Base-by-base conservation (phyloP, 257 asterid species). In the Jacaranda copaia region DNA sequence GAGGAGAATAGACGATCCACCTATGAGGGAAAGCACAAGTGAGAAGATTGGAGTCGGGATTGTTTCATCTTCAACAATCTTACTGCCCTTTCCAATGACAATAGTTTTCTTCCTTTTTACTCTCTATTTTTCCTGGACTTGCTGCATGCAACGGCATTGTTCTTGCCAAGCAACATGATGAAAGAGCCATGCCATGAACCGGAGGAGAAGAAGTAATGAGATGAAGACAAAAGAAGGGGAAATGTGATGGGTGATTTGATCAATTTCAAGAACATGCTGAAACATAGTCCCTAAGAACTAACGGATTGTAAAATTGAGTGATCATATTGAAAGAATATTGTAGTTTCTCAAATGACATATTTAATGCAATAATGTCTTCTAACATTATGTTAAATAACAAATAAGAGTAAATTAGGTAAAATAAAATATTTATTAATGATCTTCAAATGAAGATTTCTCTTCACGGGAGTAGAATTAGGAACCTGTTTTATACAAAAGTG, bases 1-100 rank as follows among this genome's bases (percentile, higher is more conserved):
- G 80, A 83, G 82, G 78, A 84, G 57, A 74, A 81, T 81, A 70
- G 81, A 81, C 45, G 81, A 78, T 46, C 87, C 92, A 39, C 75
- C 83, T 9, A 77, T 62, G 14, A 84, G 84, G 81, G 92, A 74
- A 77, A 80, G 79, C 58, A 77, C 8, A 70, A 67, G 15, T 42
- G 81, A 77, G 59, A 84, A 80, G 83, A 70, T 16, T n/a, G 59
- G 15, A 52, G 57, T 53, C 52, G 72, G 58, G 57, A 51, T 8
- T 40, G 57, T 55, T 43, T 76, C 91, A 16, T 86, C 90, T 46
- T 82, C 90, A 36, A 32, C 46, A 53, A 75, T 72, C 63, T 72
- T 49, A 35, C 55, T 75, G 67, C 87, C 89, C 73, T 77, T 78
- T 52, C 83, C 79, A 18, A 4, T 70, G 70, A 66, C 82, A 57